Evolutionary conservation across 176 grass and related monocot genomes (phyloP), one percentile per base, ranked within the genome.

Genomic region (Guadua angustifolia): DNA sequence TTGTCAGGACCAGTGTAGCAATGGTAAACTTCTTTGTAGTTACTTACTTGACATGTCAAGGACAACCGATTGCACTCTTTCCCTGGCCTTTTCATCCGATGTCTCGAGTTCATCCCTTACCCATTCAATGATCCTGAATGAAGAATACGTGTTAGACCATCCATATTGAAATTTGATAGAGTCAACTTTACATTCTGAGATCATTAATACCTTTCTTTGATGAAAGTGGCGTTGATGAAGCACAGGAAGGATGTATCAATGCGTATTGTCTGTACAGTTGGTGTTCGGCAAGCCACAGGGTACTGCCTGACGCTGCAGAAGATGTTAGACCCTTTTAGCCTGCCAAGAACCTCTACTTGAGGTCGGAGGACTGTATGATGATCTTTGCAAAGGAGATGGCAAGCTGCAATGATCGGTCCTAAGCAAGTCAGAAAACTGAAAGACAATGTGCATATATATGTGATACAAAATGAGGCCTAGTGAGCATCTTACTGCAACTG

Each of bases 11-110:
- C 43, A 47, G 16, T 65, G 16, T 52, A 25, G 38, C 10, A 51
- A 33, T 6, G 2, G 0, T 66, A 53, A 42, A 14, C 32, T 32
- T 79, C 2, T 7, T 42, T 69, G 21, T 18, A 67, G 40, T n/a
- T 21, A 74, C 85, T 68, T 69, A 95, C 96, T 94, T 83, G 96
- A 94, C 93, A 99, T 94, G 72, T 99, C 93, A 80, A 99, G 83
- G 39, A 99, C 77, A 58, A 92, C 77, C 4, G 93, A 86, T 51
- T 91, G 83, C 83, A 81, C 81, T 75, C 88, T 91, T 12, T 91
- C 86, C 76, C 55, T 84, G 5, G 12, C 35, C 47, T 88, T 93
- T 69, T 90, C 88, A 66, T 84, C 74, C 5, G 78, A 68, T 7
- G 25, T 40, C 17, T 95, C 87, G 6, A 62, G 40, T 78, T 91